Conservation (phyloP, 139 green algal species). For the Closterium sp. region DNA sequence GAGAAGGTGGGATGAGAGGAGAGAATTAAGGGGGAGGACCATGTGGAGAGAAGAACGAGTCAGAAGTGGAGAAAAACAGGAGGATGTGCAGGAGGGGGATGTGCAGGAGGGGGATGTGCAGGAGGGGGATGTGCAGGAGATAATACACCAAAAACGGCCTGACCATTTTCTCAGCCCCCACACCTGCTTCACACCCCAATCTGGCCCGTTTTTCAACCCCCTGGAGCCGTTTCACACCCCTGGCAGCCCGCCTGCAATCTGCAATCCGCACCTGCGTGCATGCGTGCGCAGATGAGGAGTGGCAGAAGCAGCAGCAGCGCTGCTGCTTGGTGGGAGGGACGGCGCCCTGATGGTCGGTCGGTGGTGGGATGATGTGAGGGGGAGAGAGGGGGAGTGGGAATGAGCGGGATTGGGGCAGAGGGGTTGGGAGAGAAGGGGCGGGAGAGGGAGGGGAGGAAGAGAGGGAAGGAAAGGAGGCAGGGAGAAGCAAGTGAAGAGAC, state of each 20-base stretch:
- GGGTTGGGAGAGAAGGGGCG: no score
- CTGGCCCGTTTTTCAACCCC: neutral
- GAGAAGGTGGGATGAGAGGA: neutral
- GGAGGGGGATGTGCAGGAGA: no score
- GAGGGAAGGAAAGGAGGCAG: neutral
- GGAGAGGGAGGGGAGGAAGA: neutral
- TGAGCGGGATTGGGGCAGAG: neutral
- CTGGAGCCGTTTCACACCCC: neutral
- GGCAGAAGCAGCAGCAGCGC: neutral
- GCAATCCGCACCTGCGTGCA: neutral
- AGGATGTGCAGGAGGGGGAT: neutral
- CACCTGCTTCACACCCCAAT: neutral
- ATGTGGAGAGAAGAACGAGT: neutral
- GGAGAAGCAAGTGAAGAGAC: neutral
- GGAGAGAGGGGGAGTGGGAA: neutral
- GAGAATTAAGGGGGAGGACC: neutral
- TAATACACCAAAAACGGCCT: no score
- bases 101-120: neutral
- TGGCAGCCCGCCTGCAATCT: neutral
- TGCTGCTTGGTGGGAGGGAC: neutral
- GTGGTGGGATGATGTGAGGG: neutral
- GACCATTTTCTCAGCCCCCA: neutral
- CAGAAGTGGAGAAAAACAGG: no score
- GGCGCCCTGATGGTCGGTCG: neutral
- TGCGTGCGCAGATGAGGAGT: neutral